phyloP scores from a whole-genome alignment of 768 basidiomycete genomes.

The Pleurotus pulmonarius region DNA sequence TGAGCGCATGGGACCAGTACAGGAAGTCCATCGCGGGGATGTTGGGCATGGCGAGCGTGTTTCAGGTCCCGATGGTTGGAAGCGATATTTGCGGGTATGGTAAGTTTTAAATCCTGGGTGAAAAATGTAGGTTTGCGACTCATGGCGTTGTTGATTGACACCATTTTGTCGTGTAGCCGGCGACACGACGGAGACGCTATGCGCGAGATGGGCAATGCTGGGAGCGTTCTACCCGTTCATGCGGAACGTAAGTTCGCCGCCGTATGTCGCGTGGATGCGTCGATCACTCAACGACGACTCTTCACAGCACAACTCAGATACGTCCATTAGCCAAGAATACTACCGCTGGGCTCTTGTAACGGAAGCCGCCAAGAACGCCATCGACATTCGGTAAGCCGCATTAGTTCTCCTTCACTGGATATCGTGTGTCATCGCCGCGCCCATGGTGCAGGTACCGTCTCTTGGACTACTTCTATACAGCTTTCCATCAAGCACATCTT shows the following conservation, averaged over 20 bases:
- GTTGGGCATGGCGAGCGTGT: conserved; percentile 61
- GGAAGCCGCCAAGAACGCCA: conserved; percentile 53
- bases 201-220: conserved; percentile 74
- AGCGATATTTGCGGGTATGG: conserved; percentile 71
- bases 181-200: conserved; percentile 65
- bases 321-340: conserved; percentile 59
- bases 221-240: conserved; percentile 80
- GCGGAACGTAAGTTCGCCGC: conserved; percentile 51
- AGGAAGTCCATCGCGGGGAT: conserved; percentile 58
- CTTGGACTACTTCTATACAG: conserved; percentile 69
- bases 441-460: conserved; percentile 49
- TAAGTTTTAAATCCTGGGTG: conserved; percentile 19
- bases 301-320: conserved; percentile 50
- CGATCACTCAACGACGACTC: not conserved
- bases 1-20: conserved; percentile 59
- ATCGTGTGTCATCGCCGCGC: not conserved
- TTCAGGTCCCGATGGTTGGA: conserved; percentile 74
- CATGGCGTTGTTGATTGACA: not conserved
- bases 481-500: conserved; percentile 53
- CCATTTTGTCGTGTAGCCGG: conserved; percentile 28
- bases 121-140: not conserved
- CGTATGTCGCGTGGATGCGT: not conserved
- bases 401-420: not conserved
- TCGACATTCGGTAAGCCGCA: conserved; percentile 53
- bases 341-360: conserved; percentile 60